phyloP scores from a whole-genome alignment of 805 yeast species.

The Candida chauliodis region DNA sequence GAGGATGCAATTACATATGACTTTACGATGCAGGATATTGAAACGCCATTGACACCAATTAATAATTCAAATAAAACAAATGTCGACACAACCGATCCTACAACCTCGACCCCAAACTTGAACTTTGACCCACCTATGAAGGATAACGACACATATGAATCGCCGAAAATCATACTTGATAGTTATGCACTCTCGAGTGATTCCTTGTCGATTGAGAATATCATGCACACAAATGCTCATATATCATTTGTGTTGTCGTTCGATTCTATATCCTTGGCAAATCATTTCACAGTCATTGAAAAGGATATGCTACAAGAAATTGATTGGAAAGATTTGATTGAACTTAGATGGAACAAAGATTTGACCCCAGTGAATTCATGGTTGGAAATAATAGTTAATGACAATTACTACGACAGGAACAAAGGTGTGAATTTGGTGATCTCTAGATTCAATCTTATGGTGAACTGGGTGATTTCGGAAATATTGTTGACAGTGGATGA shows the following conservation, averaged over 20 bases:
- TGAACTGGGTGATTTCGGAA: slow-evolving; percentile 90
- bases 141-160: slow-evolving; percentile 9
- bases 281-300: slow-evolving; percentile 85
- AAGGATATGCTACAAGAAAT: slow-evolving; percentile 77
- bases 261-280: slow-evolving; percentile 63
- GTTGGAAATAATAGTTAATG: slow-evolving; percentile 68
- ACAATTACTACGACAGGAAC: slow-evolving; percentile 40
- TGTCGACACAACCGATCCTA: background rate
- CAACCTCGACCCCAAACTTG: slow-evolving; percentile 14
- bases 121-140: slow-evolving; percentile 3
- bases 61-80: slow-evolving; percentile 6
- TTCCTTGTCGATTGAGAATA: slow-evolving; percentile 35
- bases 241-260: slow-evolving; percentile 78
- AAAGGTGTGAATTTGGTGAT: slow-evolving; percentile 82
- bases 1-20: slow-evolving; percentile 25
- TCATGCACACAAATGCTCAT: slow-evolving; percentile 52
- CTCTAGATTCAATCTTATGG: slow-evolving; percentile 81
- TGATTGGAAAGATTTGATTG: slow-evolving; percentile 88
- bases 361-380: slow-evolving; percentile 74
- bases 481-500: slow-evolving; percentile 64
- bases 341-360: slow-evolving; percentile 67
- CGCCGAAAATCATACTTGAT: slow-evolving; percentile 34
- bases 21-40: slow-evolving; percentile 16
- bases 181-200: slow-evolving; percentile 28
- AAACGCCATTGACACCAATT: slow-evolving; percentile 30